Conservation (phyloP, 441 rosid genomes). For the Pelargonium cotyledonis region DNA sequence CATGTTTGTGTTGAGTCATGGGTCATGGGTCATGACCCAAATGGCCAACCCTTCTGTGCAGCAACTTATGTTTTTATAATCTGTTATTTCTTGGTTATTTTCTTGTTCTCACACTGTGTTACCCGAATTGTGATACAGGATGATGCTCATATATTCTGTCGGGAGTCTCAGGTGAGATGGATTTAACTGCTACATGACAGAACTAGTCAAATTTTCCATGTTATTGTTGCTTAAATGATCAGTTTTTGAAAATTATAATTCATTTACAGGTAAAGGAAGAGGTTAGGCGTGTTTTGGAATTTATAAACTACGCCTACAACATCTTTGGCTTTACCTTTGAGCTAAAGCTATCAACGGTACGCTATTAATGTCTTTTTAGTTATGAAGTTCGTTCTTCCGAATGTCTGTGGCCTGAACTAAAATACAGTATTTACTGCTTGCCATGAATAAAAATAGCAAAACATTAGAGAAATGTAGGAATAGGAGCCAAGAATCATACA, state of each 20-base stretch:
- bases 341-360: slow-evolving; percentile 89
- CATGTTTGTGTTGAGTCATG: too few species aligned
- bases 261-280: slow-evolving; percentile 72
- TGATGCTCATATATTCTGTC: slow-evolving; percentile 97
- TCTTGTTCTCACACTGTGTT: slow-evolving; percentile 3
- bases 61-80: neutral
- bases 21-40: neutral
- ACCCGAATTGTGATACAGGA: slow-evolving; percentile 49
- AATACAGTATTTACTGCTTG: neutral
- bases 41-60: too few species aligned
- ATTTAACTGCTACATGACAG: slow-evolving; percentile 13
- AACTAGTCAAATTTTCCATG: neutral
- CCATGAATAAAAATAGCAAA: too few species aligned
- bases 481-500: neutral
- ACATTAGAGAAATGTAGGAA: neutral
- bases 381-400: neutral
- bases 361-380: slow-evolving; percentile 8
- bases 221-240: slow-evolving; percentile 13
- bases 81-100: neutral
- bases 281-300: slow-evolving; percentile 76
- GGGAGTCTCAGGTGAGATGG: slow-evolving; percentile 63
- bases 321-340: slow-evolving; percentile 89
- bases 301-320: slow-evolving; percentile 61
- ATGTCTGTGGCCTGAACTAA: neutral
- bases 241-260: slow-evolving; percentile 10